Conservation (phyloP, 2,329 filamentous ascomycete genomes). For the Fusarium annulatum region DNA sequence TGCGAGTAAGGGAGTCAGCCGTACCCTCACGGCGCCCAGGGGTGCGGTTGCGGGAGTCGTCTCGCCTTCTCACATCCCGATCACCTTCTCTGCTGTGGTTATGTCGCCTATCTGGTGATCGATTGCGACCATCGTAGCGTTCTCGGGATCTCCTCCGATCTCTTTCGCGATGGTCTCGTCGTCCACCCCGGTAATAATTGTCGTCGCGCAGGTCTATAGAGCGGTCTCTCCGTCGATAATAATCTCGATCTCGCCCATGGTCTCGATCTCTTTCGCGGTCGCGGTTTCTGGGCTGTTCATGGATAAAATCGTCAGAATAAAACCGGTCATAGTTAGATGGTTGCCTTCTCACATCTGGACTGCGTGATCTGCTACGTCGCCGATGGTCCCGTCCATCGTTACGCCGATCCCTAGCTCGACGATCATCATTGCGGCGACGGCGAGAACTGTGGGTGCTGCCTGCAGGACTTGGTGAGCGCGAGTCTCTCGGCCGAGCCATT, state of each 20-base stretch:
- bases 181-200: conserved; percentile 69
- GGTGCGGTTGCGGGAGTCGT: conserved; percentile 76
- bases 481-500: conserved; percentile 74
- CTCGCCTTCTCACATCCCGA: conserved; percentile 76
- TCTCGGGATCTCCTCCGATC: conserved; percentile 75
- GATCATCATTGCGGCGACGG: conserved; percentile 72
- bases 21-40: conserved; percentile 75
- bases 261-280: conserved; percentile 68
- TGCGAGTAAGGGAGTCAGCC: conserved; percentile 75
- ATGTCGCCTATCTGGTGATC: conserved; percentile 69
- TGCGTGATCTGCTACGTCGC: conserved; percentile 70
- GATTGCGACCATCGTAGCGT: conserved; percentile 67
- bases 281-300: conserved; percentile 67
- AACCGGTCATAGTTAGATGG: conserved; percentile 36
- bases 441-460: conserved; percentile 82
- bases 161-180: conserved; percentile 64
- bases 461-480: conserved; percentile 93
- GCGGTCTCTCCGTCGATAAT: conserved; percentile 74
- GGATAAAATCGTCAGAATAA: conserved; percentile 53
- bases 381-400: conserved; percentile 63
- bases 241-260: conserved; percentile 62
- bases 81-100: conserved; percentile 71
- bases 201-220: conserved; percentile 76
- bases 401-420: conserved; percentile 65
- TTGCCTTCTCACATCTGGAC: conserved; percentile 67